A percentile compares a stretch with the other conserved stretches of the same genome.
phyloP scores from a whole-genome alignment of 305 asterid species.

The Solanum hybrid region DNA sequence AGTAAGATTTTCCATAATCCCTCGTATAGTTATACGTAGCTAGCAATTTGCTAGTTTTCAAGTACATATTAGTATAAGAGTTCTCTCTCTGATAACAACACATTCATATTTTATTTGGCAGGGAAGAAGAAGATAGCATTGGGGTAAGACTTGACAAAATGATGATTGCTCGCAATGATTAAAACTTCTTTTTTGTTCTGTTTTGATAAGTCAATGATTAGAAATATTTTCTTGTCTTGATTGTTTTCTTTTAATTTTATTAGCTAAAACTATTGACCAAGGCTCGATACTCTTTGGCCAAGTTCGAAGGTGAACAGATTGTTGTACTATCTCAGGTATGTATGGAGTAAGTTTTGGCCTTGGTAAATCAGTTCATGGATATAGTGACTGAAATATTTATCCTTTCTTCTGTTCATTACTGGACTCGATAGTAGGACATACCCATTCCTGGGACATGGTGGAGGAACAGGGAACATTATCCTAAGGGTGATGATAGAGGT shows the following conservation, averaged over 20 bases:
- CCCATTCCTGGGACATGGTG: not conserved
- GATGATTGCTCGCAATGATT: not conserved
- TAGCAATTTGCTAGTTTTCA: not conserved
- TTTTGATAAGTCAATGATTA: not conserved
- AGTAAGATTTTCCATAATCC: slow-evolving; percentile 37
- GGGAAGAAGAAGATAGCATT: slow-evolving; percentile 91
- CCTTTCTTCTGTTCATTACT: not conserved
- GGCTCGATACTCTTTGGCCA: slow-evolving; percentile 51
- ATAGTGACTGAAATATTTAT: not conserved
- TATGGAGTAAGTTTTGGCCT: not conserved
- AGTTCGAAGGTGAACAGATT: slow-evolving; percentile 70
- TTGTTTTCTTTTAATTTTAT: slow-evolving; percentile 9
- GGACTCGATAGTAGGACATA: not conserved
- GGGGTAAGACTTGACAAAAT: slow-evolving; percentile 46
- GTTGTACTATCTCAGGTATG: slow-evolving; percentile 84
- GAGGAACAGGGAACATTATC: not conserved
- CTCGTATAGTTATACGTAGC: not conserved
- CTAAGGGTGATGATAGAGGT: not conserved
- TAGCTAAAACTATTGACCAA: slow-evolving; percentile 68
- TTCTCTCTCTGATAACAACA: slow-evolving; percentile 7
- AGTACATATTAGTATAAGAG: slow-evolving; percentile 1
- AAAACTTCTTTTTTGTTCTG: slow-evolving; percentile 4
- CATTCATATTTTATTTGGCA: slow-evolving; percentile 27
- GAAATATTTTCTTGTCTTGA: slow-evolving; percentile 7
- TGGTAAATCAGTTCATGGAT: not conserved